phyloP scores from a whole-genome alignment of 441 rosid species.

The Mallotus japonicus region DNA sequence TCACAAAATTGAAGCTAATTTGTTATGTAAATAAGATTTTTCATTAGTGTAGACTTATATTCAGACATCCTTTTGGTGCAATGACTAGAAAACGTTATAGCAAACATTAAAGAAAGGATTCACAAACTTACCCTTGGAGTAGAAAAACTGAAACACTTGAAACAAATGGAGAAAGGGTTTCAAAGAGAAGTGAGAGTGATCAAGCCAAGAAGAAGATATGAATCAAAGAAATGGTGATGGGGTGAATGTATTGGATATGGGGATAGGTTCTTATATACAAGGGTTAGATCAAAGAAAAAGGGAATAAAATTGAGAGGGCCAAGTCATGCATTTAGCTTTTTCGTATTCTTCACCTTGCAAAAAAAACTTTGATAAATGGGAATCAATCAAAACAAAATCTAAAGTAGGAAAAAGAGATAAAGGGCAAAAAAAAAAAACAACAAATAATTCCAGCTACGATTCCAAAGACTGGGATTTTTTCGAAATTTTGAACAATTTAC shows the following conservation, averaged over 20 bases:
- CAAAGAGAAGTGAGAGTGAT: background rate
- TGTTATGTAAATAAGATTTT: background rate
- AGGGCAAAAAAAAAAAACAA: constrained; percentile 10
- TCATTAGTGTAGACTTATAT: background rate
- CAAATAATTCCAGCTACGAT: constrained; percentile 39
- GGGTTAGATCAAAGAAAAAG: constrained; percentile 24
- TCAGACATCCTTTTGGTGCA: background rate
- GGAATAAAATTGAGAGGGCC: constrained; percentile 12
- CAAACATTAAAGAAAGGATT: background rate
- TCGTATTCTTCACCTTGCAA: constrained; percentile 51
- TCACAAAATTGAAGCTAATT: background rate
- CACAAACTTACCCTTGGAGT: background rate
- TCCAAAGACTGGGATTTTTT: constrained; percentile 38
- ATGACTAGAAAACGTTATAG: background rate
- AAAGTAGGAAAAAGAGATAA: constrained; percentile 39
- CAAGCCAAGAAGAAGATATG: background rate
- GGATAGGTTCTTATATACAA: constrained; percentile 46
- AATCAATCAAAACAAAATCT: constrained; percentile 24
- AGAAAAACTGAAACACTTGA: background rate
- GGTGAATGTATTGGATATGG: constrained; percentile 20
- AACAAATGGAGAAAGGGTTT: background rate
- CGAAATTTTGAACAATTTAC: constrained; percentile 25
- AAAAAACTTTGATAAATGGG: constrained; percentile 53
- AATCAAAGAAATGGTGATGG: background rate
- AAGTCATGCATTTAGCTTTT: constrained; percentile 15